Base-by-base conservation (phyloP, 106 monocot genomes). In the Allium fistulosum region DNA sequence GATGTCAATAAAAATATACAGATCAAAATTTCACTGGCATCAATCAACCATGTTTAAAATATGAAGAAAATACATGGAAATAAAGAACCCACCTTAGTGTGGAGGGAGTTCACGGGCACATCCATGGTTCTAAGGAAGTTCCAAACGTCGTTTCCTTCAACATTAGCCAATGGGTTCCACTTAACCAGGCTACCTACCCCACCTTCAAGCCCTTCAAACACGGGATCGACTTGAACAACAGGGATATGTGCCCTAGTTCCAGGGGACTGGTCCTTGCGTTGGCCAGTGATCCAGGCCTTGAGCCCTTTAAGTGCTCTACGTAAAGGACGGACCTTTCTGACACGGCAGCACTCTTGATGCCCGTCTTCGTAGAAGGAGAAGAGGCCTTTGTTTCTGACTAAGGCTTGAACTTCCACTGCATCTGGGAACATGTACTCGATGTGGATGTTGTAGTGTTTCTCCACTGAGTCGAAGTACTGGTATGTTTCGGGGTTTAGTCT, bases 301-400 rank as follows among this genome's bases (percentile, higher is more conserved):
- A 97, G 80, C 9, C 97, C 97, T 53, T 79, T 92, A 47, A 97
- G 88, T 11, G 92, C 88, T 65, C 86, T 77, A 52, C 88, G 80
- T 58, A 96, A 58, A 0, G 92, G 92, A 49, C 88, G 81, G 48
- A 97, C 96, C 72, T 92, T 97, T 68, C 97, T 80, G 17, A 85
- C 84, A 11, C 87, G 72, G 84, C 97, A 97, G 82, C 92, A 92
- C 66, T 97, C 92, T 60, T 92, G 96, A 82, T 97, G 96, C 4
- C 96, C 96, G 58, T 97, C 92, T 74, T 97, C 91, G 14, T 97
- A 97, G 80, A 97, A 92, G 7, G 96, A 97, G 78, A 97, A 97
- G 47, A 97, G 73, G 15, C 92, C 97, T 77, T 99, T 92, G 80
- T 17, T 81, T 48, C 97, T 80, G 17, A 99, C 97, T 11, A 99